Evolutionary conservation across 1,284 basidiomycete species (phyloP), one percentile per base, ranked within the genome.

Genomic region (Takashimella tepidaria): DNA sequence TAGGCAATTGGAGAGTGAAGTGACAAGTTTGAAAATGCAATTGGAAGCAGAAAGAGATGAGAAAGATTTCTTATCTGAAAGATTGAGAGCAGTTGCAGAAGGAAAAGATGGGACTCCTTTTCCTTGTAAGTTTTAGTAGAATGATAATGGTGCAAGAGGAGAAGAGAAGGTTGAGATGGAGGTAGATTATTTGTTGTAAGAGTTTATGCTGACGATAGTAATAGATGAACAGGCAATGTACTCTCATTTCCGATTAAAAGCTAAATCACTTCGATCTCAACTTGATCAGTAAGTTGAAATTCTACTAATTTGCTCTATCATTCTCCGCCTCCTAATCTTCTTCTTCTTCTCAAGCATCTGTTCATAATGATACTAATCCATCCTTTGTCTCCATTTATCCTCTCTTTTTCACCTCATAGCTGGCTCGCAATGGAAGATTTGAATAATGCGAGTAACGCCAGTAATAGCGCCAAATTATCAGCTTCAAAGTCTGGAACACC

Each of bases 381-480:
- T n/a, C n/a, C n/a, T n/a, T n/a, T n/a, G n/a, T n/a, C n/a, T n/a
- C n/a, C n/a, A n/a, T n/a, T n/a, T n/a, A n/a, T n/a, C n/a, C n/a
- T n/a, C n/a, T n/a, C n/a, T n/a, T n/a, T n/a, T 16, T 16, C 16
- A 37, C 31, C 31, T 37, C 55, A n/a, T n/a, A 71, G 69, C 55
- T 72, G 69, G 68, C 61, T 70, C 19, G 67, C 69, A 16, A 70
- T 69, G 68, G 69, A 69, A 55, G 68, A 70, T 49, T 49, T 64
- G 26, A 59, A 65, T 24, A 56, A 60, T 6, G 22, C 47, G 12
- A 23, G 24, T 22, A 57, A 50, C 31, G 44, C 49, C n/a, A 22
- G 43, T 25, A 46, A 23, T 22, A 47, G 58, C 45, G 49, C 37
- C 49, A 8, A 60, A 55, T 50, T 53, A 5, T 59, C 63, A 1